Percentiles rank a stretch among this genome's conserved stretches.
Conservation (phyloP, 345 rosid genomes). For the Tarenaya hassleriana region DNA sequence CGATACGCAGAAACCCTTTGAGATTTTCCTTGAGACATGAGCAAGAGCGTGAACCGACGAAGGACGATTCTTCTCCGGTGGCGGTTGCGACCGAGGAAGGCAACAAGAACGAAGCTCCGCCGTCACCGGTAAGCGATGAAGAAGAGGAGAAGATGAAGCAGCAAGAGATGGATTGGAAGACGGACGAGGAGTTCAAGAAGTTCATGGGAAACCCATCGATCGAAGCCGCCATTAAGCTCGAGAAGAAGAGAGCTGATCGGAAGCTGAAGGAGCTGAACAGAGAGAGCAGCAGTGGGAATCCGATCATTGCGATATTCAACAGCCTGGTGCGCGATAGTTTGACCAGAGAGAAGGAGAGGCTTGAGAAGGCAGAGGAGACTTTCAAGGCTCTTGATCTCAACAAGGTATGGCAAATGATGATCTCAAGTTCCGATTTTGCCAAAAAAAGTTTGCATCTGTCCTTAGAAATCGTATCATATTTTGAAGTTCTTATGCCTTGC, state of each 20-base stretch:
- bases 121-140: conserved; percentile 21
- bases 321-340: conserved; percentile 53
- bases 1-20: conserved; percentile 18
- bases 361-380: conserved; percentile 80
- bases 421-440: conserved; percentile 5
- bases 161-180: conserved; percentile 91
- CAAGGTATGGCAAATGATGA: conserved; percentile 37
- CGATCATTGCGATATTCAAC: conserved; percentile 47
- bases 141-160: conserved; percentile 39
- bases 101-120: conserved; percentile 19
- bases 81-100: conserved; percentile 35
- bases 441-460: too few species aligned
- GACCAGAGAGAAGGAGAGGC: conserved; percentile 64
- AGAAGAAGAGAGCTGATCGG: conserved; percentile 89
- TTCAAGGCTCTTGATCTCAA: conserved; percentile 92
- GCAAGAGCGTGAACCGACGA: conserved; percentile 29
- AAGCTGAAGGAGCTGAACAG: conserved; percentile 77
- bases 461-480: background rate
- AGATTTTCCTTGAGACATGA: conserved; percentile 40
- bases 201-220: conserved; percentile 96
- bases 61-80: conserved; percentile 34
- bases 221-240: conserved; percentile 93
- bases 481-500: too few species aligned
- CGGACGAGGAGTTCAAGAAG: conserved; percentile 88
- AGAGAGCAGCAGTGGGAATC: conserved; percentile 40